These are phyloP conservation scores for Neocucurbitaria cava DNA, from an alignment of 2,329 filamentous ascomycete genomes.

Conservation along the genomic window DNA sequence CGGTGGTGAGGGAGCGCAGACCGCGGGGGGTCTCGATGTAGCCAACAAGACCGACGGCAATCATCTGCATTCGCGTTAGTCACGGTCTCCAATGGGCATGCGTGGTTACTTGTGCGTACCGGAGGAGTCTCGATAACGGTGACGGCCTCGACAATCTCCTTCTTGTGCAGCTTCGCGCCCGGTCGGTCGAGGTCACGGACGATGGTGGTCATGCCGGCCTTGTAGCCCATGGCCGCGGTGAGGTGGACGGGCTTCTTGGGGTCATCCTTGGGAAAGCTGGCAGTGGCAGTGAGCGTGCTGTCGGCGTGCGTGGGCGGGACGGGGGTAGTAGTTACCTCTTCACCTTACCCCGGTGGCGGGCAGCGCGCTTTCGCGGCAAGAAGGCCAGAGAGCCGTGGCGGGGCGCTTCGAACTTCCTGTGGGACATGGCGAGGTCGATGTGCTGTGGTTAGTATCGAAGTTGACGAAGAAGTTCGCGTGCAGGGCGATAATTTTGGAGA, in stretches of 20 bases:
- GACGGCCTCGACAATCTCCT: constrained; percentile 54
- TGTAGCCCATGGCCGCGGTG: constrained; percentile 98
- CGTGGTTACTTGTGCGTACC: constrained; percentile 71
- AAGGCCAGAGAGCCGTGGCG: constrained; percentile 80
- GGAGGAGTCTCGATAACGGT: constrained; percentile 54
- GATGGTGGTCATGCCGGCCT: constrained; percentile 99
- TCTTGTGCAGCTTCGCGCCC: constrained; percentile 99
- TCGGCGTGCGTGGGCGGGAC: constrained; percentile 20
- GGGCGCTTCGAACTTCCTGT: constrained; percentile 82
- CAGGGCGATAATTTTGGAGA: constrained; percentile 9
- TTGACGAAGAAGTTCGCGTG: constrained; percentile 29
- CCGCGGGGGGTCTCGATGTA: constrained; percentile 99
- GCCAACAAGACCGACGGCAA: constrained; percentile 99
- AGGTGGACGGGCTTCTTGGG: constrained; percentile 99
- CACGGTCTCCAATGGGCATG: constrained; percentile 57
- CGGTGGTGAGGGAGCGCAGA: constrained; percentile 98
- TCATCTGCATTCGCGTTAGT: constrained; percentile 73
- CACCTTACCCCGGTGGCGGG: constrained; percentile 95
- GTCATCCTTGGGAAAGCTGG: constrained; percentile 99
- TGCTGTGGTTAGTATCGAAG: constrained; percentile 47
- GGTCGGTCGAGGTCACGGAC: constrained; percentile 99
- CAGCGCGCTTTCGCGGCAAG: constrained; percentile 78
- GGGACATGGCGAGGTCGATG: constrained; percentile 56
- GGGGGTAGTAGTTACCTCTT: constrained; percentile 80
- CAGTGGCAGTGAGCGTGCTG: constrained; percentile 31